A percentile compares a stretch with the other conserved stretches of the same genome.
Evolutionary conservation across 768 basidiomycete genomes (phyloP).

Genomic region (Neoboletus subvelutipes): DNA sequence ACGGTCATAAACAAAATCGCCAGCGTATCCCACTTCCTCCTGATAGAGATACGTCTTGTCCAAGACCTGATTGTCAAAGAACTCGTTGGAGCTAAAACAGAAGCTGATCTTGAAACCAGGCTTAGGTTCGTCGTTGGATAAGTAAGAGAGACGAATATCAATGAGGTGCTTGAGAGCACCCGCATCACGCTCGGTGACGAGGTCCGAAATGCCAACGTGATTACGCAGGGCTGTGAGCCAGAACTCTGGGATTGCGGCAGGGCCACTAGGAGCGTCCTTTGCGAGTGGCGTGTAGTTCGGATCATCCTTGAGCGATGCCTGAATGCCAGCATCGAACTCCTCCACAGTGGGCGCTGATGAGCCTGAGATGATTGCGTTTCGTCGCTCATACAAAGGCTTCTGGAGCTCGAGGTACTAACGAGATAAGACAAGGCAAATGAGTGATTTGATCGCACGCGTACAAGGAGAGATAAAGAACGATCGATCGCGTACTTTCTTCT

Average conservation of each 20-base stretch:
- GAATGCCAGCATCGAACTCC: constrained; percentile 81
- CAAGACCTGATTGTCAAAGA: constrained; percentile 79
- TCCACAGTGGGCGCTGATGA: constrained; percentile 67
- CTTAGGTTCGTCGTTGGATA: constrained; percentile 59
- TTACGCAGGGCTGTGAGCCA: constrained; percentile 97
- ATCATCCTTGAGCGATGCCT: constrained; percentile 72
- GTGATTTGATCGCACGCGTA: constrained; percentile 11
- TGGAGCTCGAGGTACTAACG: constrained; percentile 70
- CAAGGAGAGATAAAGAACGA: constrained; percentile 9
- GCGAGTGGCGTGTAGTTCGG: constrained; percentile 64
- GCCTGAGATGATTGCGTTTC: constrained; percentile 81
- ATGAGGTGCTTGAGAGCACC: constrained; percentile 78
- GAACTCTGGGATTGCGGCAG: constrained; percentile 79
- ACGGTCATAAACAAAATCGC: constrained; percentile 95
- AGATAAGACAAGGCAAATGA: constrained; percentile 4
- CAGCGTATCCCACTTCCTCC: constrained; percentile 90
- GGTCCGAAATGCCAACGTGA: constrained; percentile 79
- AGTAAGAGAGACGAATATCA: constrained; percentile 81
- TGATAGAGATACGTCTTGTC: constrained; percentile 95
- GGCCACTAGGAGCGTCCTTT: constrained; percentile 44
- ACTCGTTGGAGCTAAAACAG: constrained; percentile 79
- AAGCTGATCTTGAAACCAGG: constrained; percentile 94
- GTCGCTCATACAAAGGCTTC: constrained; percentile 84
- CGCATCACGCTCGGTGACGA: constrained; percentile 92
- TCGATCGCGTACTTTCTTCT: constrained; percentile 75